phyloP scores from a whole-genome alignment of 106 monocot species.

The Gastrodia elata region DNA sequence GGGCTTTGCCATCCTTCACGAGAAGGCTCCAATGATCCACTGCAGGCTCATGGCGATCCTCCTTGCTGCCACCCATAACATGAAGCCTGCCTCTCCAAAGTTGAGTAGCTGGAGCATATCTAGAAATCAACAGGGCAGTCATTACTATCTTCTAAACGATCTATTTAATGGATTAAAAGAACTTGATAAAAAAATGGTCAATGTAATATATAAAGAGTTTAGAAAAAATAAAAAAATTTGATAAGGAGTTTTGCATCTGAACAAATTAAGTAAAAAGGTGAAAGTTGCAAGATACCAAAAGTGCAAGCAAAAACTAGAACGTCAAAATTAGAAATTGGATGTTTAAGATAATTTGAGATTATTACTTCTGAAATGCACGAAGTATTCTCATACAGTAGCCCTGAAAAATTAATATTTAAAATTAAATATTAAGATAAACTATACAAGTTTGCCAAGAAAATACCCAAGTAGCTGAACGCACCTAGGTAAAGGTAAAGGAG shows the following conservation, averaged over 20 bases:
- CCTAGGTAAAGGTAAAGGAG: constrained; percentile 76
- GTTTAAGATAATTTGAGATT: background rate
- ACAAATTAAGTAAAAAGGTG: background rate
- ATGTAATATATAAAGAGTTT: background rate
- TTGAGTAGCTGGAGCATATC: constrained; percentile 96
- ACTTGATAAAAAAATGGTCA: background rate
- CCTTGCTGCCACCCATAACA: constrained; percentile 97
- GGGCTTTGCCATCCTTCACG: constrained; percentile 86
- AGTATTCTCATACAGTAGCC: background rate
- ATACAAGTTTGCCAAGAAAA: background rate
- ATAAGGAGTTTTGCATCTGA: background rate
- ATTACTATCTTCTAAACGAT: background rate
- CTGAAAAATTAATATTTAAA: background rate
- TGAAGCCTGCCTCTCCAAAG: constrained; percentile 94
- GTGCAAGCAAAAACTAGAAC: background rate
- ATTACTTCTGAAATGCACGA: background rate
- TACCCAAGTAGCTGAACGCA: constrained; percentile 5
- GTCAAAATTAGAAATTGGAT: background rate
- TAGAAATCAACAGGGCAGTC: constrained; percentile 9
- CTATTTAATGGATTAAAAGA: background rate
- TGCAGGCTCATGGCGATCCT: constrained; percentile 77
- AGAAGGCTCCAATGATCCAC: constrained; percentile 90
- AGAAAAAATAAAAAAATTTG: background rate
- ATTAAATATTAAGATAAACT: background rate
- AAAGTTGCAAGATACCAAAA: background rate